phyloP scores from a whole-genome alignment of 2,329 filamentous ascomycete species.

The Phialocephala sp. region DNA sequence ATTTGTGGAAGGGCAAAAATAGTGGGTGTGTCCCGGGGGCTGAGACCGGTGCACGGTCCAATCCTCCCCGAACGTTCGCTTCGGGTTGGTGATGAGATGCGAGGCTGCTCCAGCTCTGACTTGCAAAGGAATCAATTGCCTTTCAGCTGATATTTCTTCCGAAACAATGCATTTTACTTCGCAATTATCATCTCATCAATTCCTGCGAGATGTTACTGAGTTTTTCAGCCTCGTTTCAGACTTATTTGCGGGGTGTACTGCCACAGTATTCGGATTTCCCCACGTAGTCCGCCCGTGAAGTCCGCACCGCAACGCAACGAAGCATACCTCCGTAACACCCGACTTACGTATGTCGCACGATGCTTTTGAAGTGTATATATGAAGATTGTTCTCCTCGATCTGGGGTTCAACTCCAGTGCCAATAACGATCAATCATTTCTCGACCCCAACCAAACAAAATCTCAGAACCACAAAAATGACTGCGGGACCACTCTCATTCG shows the following conservation, averaged over 20 bases:
- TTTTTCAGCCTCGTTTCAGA: conserved; percentile 6
- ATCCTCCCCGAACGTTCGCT: not conserved
- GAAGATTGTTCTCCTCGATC: not conserved
- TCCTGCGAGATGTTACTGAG: not conserved
- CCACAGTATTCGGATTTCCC: not conserved
- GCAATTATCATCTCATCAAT: not conserved
- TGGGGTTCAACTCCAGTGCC: not conserved
- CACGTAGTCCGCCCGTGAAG: not conserved
- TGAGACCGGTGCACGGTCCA: not conserved
- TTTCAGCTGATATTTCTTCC: not conserved
- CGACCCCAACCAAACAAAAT: not conserved
- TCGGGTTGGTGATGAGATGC: not conserved
- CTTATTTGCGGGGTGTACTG: not conserved
- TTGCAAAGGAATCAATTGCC: not conserved
- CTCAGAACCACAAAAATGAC: not conserved
- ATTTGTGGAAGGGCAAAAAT: not conserved
- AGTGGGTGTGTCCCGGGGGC: not conserved
- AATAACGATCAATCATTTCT: conserved; percentile 6
- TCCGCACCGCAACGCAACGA: not conserved
- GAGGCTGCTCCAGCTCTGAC: not conserved
- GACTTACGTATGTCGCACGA: not conserved
- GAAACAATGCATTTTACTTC: not conserved
- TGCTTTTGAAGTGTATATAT: not conserved
- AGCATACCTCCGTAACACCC: not conserved
- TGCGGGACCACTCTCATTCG: not conserved